A percentile compares a stretch with the other conserved stretches of the same genome.
Conservation (phyloP, 176 grass and related monocot species). For the Elaeis guineensis region DNA sequence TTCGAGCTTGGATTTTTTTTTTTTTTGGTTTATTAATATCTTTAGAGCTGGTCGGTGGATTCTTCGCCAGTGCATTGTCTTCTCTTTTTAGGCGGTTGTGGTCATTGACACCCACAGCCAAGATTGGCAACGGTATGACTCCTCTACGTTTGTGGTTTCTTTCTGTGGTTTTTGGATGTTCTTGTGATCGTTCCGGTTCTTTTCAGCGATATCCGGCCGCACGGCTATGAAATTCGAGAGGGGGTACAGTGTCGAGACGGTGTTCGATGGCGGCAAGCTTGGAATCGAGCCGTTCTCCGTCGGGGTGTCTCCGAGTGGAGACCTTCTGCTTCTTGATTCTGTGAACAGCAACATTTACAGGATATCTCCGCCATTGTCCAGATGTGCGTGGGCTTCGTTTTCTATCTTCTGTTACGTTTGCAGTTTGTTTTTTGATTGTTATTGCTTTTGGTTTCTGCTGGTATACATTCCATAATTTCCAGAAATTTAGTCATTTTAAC, state of each 20-base stretch:
- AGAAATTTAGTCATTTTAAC: too few species aligned
- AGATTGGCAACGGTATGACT: neutral
- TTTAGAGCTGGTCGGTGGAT: slow-evolving; percentile 49
- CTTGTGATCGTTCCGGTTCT: neutral
- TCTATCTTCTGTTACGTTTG: slow-evolving; percentile 6
- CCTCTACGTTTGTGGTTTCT: slow-evolving; percentile 15
- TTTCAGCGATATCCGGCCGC: slow-evolving; percentile 34
- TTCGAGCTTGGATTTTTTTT: neutral
- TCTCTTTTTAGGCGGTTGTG: slow-evolving; percentile 57
- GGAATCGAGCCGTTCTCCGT: slow-evolving; percentile 84
- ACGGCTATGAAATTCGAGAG: slow-evolving; percentile 78
- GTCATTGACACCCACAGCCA: slow-evolving; percentile 67
- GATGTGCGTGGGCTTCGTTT: slow-evolving; percentile 47
- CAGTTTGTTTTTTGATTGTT: neutral
- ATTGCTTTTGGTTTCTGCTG: neutral
- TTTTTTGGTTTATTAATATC: neutral
- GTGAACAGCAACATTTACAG: slow-evolving; percentile 95
- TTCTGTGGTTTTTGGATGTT: slow-evolving; percentile 15
- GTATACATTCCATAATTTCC: too few species aligned
- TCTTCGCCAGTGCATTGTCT: slow-evolving; percentile 47
- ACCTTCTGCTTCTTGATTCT: slow-evolving; percentile 90
- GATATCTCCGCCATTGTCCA: slow-evolving; percentile 63
- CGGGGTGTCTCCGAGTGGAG: slow-evolving; percentile 59
- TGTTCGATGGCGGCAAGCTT: slow-evolving; percentile 93
- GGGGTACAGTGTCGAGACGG: slow-evolving; percentile 83